phyloP scores from a whole-genome alignment of 2,329 filamentous ascomycete genomes.

The Aspergillus sergii region DNA sequence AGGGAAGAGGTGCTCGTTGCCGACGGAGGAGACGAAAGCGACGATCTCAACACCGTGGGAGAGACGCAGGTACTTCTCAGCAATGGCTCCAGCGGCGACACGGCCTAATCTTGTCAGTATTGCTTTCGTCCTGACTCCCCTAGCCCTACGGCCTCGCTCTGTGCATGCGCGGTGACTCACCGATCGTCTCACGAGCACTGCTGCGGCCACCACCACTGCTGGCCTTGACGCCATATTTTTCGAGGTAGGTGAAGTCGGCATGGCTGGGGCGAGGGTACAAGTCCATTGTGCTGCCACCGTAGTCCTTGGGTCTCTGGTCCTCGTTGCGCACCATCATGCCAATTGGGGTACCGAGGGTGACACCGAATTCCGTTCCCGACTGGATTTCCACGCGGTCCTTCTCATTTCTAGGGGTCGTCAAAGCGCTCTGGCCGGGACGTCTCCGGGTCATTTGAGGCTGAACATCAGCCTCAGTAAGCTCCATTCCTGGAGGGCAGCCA shows the following conservation, averaged over 20 bases:
- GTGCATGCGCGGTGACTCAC: constrained; percentile 39
- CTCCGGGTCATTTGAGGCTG: constrained; percentile 93
- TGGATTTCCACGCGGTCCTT: constrained; percentile 91
- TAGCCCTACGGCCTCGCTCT: not conserved
- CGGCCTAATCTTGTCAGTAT: constrained; percentile 55
- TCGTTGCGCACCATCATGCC: constrained; percentile 85
- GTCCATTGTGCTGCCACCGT: constrained; percentile 87
- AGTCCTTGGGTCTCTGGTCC: constrained; percentile 91
- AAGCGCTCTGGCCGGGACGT: constrained; percentile 82
- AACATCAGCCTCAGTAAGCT: constrained; percentile 82
- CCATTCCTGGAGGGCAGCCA: constrained; percentile 83
- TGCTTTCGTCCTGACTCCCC: not conserved
- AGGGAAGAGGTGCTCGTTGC: constrained; percentile 75
- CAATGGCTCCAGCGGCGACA: constrained; percentile 88
- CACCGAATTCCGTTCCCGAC: constrained; percentile 86
- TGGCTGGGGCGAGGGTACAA: constrained; percentile 87
- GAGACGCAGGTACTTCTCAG: constrained; percentile 84
- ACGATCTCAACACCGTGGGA: constrained; percentile 88
- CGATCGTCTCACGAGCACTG: constrained; percentile 93
- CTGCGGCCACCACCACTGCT: constrained; percentile 86
- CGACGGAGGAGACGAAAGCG: constrained; percentile 85
- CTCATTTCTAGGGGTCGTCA: constrained; percentile 91
- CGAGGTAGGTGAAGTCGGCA: constrained; percentile 94
- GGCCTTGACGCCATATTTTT: constrained; percentile 95
- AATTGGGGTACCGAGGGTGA: constrained; percentile 90